Base-by-base conservation (phyloP, 2,329 filamentous ascomycete genomes). In the Sclerotiophoma versabilis region DNA sequence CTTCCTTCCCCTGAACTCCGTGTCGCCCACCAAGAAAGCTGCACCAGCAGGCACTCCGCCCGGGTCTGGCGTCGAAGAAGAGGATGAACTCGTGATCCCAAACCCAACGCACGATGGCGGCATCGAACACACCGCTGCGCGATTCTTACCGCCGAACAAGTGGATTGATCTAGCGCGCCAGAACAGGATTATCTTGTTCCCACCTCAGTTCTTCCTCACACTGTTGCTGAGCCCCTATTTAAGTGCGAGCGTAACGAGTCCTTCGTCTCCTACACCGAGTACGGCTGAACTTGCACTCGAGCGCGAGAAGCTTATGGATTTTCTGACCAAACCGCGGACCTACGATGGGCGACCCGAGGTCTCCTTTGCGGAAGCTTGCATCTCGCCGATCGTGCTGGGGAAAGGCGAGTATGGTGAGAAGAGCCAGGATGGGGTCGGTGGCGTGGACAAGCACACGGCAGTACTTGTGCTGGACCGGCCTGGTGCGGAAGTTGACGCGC, bases 121-220 rank as follows among this genome's bases (percentile, higher is more conserved):
- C 23, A 76, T 87, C 49, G 86, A 88, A 68, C 83, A 87, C 57
- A 93, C 91, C 1, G 87, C 91, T 4, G 92, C 93, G 0, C 82
- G 84, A 25, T 98, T 96, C 71, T 85, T 91, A 33, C 82, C 87
- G 2, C 85, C 90, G 0, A 75, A 80, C 3, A 80, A 81, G 17
- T 97, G 93, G 89, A 79, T 96, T 17, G 75, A 78, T 5, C 81
- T 84, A 43, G 88, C 90, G 4, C 76, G 80, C 2, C 72, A 73
- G 2, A 87, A 87, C 23, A 82, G 90, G 32, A 87, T 97, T 56
- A 90, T 96, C 53, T 78, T 99, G 5, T 97, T 96, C 70, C 95
- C 95, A 4, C 95, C 95, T 0, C 95, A 98, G 70, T 89, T 88
- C 70, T 92, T 90, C 74, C 82, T 95, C 4, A 80, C 92, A 10